Base-by-base conservation (phyloP, 441 rosid species). In the Euphorbia corollata region DNA sequence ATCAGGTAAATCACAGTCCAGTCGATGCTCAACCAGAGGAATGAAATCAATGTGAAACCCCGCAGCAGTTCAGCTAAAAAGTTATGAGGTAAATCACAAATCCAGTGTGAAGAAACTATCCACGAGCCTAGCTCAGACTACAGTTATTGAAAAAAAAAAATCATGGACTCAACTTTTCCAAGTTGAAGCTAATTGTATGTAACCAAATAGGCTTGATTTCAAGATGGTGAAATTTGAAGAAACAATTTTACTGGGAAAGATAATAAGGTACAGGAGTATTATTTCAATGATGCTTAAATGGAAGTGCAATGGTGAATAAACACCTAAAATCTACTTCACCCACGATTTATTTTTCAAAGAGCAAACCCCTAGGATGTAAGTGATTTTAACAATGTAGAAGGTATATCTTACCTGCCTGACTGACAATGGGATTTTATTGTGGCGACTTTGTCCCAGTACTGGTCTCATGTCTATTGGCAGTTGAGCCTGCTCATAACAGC, bases 381-480 rank as follows among this genome's bases (percentile, higher is more conserved):
- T 45, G 50, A 8, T 11, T 45, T 13, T 45, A 4, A 36, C 59
- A 32, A 64, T 8, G 39, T 38, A 72, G 53, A 68, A 67, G 64
- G 65, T 63, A 67, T 41, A 48, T 57, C 72, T 58, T 82, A 92
- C 99, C 99, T 90, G 92, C 78, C 99, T 87, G 67, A 90, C 91
- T 41, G 99, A 75, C 60, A 85, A 38, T 39, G 99, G 86, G 74
- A 92, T 79, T 83, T 95, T 92, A 71, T 87, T 87, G 73, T 92
- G 96, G 71, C 75, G 88, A 76, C 90, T 72, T 30, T 86, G 75
- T 62, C 91, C 97, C 69, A 84, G 79, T 64, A 64, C 79, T 64
- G 99, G 96, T 75, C 83, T 87, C 99, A 90, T 90, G 75, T 95
- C 92, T 53, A 60, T 71, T 32, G 99, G 98, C 63, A 92, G 83